Conservation (phyloP, 192 early-diverging fungal genomes). For the Neocallimastix lanati region DNA sequence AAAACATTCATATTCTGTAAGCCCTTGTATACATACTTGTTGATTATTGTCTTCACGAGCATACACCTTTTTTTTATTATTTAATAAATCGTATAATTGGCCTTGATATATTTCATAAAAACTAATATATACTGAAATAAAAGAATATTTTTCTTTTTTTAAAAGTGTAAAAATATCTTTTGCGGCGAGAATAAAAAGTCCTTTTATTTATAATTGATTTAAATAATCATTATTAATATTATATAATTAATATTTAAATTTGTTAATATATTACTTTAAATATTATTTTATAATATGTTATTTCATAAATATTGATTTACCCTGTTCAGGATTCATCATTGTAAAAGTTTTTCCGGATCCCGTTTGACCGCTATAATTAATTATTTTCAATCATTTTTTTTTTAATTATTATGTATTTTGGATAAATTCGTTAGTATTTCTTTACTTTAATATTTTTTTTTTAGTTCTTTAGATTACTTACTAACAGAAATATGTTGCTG, state of each 20-base stretch:
- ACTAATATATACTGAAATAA: conserved; percentile 65
- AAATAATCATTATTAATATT: too few species aligned
- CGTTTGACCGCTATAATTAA: conserved; percentile 55
- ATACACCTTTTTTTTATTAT: conserved; percentile 70
- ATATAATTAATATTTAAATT: too few species aligned
- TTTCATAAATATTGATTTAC: too few species aligned
- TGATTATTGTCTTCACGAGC: conserved; percentile 92
- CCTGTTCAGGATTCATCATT: conserved; percentile 58
- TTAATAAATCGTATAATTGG: conserved; percentile 83
- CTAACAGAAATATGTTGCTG: conserved; percentile 96
- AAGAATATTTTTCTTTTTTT: conserved; percentile 40
- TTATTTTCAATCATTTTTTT: too few species aligned
- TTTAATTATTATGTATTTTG: too few species aligned
- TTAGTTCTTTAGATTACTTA: too few species aligned
- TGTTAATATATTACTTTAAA: too few species aligned
- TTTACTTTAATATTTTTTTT: too few species aligned
- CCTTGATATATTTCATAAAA: conserved; percentile 98
- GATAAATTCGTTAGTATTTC: too few species aligned
- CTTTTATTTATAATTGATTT: conserved; percentile 43
- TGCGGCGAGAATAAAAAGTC: conserved; percentile 82
- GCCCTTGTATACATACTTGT: conserved; percentile 74
- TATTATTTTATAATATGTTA: too few species aligned
- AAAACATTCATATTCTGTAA: conserved; percentile 72
- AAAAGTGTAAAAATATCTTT: conserved; percentile 75
- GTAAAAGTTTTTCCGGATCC: conserved; percentile 93